Conservation (phyloP, 2,329 filamentous ascomycete genomes). For the Colletotrichum australisinense region DNA sequence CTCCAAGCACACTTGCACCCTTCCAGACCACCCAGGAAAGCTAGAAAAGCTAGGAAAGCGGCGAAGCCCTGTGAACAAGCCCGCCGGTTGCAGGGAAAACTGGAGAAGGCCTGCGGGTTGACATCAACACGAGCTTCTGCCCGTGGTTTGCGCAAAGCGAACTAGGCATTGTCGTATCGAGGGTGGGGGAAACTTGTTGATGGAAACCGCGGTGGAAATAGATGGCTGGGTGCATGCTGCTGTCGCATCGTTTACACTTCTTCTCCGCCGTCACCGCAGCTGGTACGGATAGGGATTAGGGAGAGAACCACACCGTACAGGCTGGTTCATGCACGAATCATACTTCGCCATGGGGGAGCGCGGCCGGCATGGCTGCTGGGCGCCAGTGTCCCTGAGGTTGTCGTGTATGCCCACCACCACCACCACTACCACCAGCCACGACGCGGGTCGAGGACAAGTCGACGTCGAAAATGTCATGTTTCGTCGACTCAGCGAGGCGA, state of each 20-base stretch:
- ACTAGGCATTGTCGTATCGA: slow-evolving; percentile 13
- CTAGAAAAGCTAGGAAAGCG: slow-evolving; percentile 18
- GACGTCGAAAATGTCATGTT: slow-evolving; percentile 34
- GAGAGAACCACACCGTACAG: slow-evolving; percentile 9
- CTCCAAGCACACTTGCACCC: slow-evolving; percentile 27
- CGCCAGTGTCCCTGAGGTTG: slow-evolving; percentile 16
- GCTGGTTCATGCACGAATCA: slow-evolving; percentile 34
- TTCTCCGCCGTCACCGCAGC: slow-evolving; percentile 18
- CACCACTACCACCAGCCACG: neutral
- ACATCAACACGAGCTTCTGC: slow-evolving; percentile 33
- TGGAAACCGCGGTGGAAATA: slow-evolving; percentile 18
- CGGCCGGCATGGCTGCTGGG: slow-evolving; percentile 15
- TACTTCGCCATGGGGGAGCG: slow-evolving; percentile 6
- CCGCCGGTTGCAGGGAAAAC: slow-evolving; percentile 29
- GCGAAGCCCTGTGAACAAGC: slow-evolving; percentile 25
- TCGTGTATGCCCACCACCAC: slow-evolving; percentile 16
- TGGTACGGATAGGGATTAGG: neutral
- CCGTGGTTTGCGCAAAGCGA: slow-evolving; percentile 5
- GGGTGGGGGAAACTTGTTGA: slow-evolving; percentile 24
- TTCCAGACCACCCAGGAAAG: slow-evolving; percentile 27
- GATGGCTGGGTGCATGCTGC: slow-evolving; percentile 35
- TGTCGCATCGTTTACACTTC: slow-evolving; percentile 28
- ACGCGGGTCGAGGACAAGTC: slow-evolving; percentile 21
- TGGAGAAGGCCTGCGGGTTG: slow-evolving; percentile 32
- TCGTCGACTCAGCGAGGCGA: slow-evolving; percentile 34